A percentile compares a stretch with the other conserved stretches of the same genome.
Evolutionary conservation across 2,329 filamentous ascomycete genomes (phyloP).

Genomic region (Ophiostoma himal-ulmi): DNA sequence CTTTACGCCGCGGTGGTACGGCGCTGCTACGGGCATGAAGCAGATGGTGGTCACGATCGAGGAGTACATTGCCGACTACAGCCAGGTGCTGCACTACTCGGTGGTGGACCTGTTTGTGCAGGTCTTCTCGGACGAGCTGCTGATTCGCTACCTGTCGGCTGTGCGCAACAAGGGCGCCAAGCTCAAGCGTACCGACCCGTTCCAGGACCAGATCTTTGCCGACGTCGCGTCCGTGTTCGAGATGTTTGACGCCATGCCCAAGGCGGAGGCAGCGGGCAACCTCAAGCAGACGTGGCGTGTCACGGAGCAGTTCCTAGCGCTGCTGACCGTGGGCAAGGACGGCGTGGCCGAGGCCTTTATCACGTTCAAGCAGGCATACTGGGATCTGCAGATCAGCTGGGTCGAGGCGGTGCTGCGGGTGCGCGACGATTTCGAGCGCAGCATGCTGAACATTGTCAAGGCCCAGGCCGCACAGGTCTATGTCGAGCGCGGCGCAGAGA

Average conservation of each 20-base stretch:
- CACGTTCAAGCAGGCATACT: slow-evolving; percentile 77
- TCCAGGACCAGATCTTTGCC: slow-evolving; percentile 87
- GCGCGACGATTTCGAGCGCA: slow-evolving; percentile 88
- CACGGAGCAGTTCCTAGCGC: slow-evolving; percentile 72
- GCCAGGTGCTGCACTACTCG: slow-evolving; percentile 74
- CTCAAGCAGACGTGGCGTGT: slow-evolving; percentile 93
- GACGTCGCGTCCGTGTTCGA: slow-evolving; percentile 86
- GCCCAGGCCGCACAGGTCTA: slow-evolving; percentile 78
- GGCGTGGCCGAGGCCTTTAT: slow-evolving; percentile 72
- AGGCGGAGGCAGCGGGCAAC: slow-evolving; percentile 59
- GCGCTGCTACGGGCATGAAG: slow-evolving; percentile 71
- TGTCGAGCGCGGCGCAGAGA: slow-evolving; percentile 75
- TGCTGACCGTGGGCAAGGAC: slow-evolving; percentile 72
- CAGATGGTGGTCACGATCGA: slow-evolving; percentile 93
- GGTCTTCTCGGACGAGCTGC: slow-evolving; percentile 85
- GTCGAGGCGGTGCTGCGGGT: slow-evolving; percentile 83
- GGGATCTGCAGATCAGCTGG: slow-evolving; percentile 93
- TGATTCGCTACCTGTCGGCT: slow-evolving; percentile 74
- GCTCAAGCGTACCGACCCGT: slow-evolving; percentile 80
- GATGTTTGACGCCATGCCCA: slow-evolving; percentile 68
- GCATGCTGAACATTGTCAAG: slow-evolving; percentile 84
- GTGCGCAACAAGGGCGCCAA: slow-evolving; percentile 88
- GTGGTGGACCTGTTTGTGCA: slow-evolving; percentile 88
- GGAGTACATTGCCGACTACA: slow-evolving; percentile 88
- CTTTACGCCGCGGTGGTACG: slow-evolving; percentile 88